Conservation (phyloP, 2,329 filamentous ascomycete species). For the Cladophialophora bantiana region DNA sequence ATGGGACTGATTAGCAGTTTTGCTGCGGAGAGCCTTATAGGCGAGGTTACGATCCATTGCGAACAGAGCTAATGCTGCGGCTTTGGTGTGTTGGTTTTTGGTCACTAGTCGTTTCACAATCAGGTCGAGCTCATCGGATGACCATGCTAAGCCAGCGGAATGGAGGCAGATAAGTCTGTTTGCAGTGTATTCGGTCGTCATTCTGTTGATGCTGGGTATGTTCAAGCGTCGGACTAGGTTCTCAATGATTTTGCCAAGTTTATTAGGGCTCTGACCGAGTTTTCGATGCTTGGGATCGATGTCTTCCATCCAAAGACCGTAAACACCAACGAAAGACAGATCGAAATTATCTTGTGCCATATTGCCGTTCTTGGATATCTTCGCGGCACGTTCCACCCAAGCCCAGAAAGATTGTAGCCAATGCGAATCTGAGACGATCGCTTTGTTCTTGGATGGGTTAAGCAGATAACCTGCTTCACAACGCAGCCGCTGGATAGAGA, state of each 20-base stretch:
- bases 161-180: conserved; percentile 67
- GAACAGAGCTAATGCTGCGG: conserved; percentile 67
- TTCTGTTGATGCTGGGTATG: conserved; percentile 59
- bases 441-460: conserved; percentile 62
- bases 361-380: conserved; percentile 53
- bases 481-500: conserved; percentile 55
- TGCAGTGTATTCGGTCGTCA: conserved; percentile 59
- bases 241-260: conserved; percentile 51
- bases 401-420: conserved; percentile 66
- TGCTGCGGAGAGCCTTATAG: conserved; percentile 61
- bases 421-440: conserved; percentile 62
- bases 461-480: conserved; percentile 64
- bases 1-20: conserved; percentile 61
- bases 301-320: conserved; percentile 65
- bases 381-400: conserved; percentile 60
- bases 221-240: conserved; percentile 60
- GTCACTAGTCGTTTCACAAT: conserved; percentile 60
- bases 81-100: conserved; percentile 65
- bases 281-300: conserved; percentile 48
- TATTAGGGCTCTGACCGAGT: conserved; percentile 31
- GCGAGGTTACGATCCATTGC: conserved; percentile 66
- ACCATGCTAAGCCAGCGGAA: conserved; percentile 65
- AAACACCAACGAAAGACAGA: conserved; percentile 67
- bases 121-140: conserved; percentile 57
- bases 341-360: conserved; percentile 66